These are phyloP conservation scores for Trametes gibbosa DNA, from an alignment of 768 basidiomycete genomes.

Conservation along the genomic window DNA sequence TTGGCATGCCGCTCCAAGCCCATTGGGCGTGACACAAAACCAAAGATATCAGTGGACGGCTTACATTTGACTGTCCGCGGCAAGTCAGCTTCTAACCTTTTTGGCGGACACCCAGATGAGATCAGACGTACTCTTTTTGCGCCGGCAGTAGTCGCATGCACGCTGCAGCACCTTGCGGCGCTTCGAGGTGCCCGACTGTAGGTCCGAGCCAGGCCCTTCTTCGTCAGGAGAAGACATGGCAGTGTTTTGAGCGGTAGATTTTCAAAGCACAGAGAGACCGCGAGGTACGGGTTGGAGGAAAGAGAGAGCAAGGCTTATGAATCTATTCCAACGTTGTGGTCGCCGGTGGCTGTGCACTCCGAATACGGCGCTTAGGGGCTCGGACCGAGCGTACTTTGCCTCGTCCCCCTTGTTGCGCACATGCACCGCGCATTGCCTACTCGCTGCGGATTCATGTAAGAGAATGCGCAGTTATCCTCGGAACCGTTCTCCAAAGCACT, in stretches of 20 bases:
- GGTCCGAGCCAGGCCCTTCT: neutral
- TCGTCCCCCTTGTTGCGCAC: too few relatives aligned
- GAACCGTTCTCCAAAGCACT: too few relatives aligned
- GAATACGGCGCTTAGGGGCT: too few relatives aligned
- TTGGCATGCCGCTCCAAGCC: too few relatives aligned
- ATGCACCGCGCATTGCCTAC: too few relatives aligned
- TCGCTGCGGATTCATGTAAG: too few relatives aligned
- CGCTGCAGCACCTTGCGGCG: conserved; percentile 3
- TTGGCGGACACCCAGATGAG: neutral
- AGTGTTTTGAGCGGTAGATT: neutral
- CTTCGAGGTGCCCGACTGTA: neutral
- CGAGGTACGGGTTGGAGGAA: neutral
- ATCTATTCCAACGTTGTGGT: too few relatives aligned
- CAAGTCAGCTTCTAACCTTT: neutral
- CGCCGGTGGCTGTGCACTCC: too few relatives aligned
- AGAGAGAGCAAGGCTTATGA: neutral
- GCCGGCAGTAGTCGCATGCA: conserved; percentile 13
- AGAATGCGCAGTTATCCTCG: too few relatives aligned
- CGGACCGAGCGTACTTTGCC: too few relatives aligned
- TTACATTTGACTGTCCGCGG: conserved; percentile 56
- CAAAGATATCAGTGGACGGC: conserved; percentile 19
- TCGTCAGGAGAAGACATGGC: neutral
- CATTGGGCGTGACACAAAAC: neutral
- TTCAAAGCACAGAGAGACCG: neutral
- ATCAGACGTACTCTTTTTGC: conserved; percentile 7